Percentiles rank a stretch among this genome's conserved stretches.
Evolutionary conservation across 139 green algal species (phyloP).

Genomic region (Dunaliella primolecta): DNA sequence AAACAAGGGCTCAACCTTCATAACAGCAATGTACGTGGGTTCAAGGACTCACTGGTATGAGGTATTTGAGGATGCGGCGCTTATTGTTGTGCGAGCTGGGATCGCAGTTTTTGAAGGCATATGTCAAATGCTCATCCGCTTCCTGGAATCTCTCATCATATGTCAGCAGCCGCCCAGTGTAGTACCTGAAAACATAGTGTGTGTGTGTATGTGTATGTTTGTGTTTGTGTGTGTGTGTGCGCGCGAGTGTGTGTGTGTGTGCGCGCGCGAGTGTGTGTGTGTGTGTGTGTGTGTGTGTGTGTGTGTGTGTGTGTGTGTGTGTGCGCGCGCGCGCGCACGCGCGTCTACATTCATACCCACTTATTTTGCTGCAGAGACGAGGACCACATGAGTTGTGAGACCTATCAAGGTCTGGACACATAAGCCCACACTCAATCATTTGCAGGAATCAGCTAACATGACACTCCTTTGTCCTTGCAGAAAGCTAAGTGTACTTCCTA

Average conservation of each 20-base stretch:
- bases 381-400: too few species aligned
- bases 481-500: too few species aligned
- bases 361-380: too few species aligned
- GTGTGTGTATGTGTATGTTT: background rate
- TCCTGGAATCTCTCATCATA: conserved; percentile 45
- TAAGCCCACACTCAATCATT: too few species aligned
- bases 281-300: background rate
- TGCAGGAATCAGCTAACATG: too few species aligned
- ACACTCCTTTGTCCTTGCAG: too few species aligned
- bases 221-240: background rate
- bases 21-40: too few species aligned
- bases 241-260: background rate
- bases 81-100: conserved; percentile 18
- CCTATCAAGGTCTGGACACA: too few species aligned
- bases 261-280: background rate
- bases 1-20: too few species aligned
- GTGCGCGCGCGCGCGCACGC: too few species aligned
- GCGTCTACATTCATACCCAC: too few species aligned
- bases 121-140: conserved; percentile 40
- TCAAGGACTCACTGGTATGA: conserved; percentile 35
- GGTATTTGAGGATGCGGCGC: conserved; percentile 34
- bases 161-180: conserved; percentile 39
- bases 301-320: background rate
- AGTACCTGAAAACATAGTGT: conserved; percentile 26
- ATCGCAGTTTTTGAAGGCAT: conserved; percentile 36